These are phyloP conservation scores for Metarhizium humberi DNA, from an alignment of 2,329 filamentous ascomycete genomes.

Conservation along the genomic window DNA sequence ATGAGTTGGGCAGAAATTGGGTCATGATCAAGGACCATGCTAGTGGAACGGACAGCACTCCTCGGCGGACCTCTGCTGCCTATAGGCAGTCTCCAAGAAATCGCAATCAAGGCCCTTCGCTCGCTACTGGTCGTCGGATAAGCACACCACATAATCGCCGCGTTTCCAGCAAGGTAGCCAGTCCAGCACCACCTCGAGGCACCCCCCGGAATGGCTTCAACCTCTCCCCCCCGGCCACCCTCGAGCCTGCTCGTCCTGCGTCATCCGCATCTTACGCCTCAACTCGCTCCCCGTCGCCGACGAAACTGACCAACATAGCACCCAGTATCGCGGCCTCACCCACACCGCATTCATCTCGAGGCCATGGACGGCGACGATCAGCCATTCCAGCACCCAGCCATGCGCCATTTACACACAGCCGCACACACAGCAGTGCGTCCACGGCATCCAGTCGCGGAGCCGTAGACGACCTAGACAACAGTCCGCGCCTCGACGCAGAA, in stretches of 20 bases:
- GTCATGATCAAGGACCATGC: conserved; percentile 50
- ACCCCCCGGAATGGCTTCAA: conserved; percentile 23
- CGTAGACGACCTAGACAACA: conserved; percentile 18
- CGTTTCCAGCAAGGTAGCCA: conserved; percentile 18
- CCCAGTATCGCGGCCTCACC: conserved; percentile 15
- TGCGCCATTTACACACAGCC: conserved; percentile 24
- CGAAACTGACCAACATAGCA: conserved; percentile 31
- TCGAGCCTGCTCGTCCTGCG: conserved; percentile 11
- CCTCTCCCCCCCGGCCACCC: conserved; percentile 6
- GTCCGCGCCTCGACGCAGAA: conserved; percentile 50
- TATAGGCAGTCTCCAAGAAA: conserved; percentile 18
- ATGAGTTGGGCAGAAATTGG: conserved; percentile 60
- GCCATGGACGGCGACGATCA: conserved; percentile 10
- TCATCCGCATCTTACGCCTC: conserved; percentile 24
- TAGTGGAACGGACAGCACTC: conserved; percentile 10
- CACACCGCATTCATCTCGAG: conserved; percentile 10
- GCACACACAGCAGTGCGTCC: conserved; percentile 36
- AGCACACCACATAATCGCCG: conserved; percentile 24
- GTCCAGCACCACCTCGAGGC: not conserved
- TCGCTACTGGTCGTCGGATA: conserved; percentile 33
- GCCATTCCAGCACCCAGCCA: conserved; percentile 5
- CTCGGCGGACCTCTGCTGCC: conserved; percentile 14
- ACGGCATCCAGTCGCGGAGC: conserved; percentile 24
- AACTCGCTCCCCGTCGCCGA: conserved; percentile 27
- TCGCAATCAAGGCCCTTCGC: conserved; percentile 22